Percentiles rank a stretch among this genome's conserved stretches.
phyloP scores from a whole-genome alignment of 106 monocot species.

The Cymbidium sinense region DNA sequence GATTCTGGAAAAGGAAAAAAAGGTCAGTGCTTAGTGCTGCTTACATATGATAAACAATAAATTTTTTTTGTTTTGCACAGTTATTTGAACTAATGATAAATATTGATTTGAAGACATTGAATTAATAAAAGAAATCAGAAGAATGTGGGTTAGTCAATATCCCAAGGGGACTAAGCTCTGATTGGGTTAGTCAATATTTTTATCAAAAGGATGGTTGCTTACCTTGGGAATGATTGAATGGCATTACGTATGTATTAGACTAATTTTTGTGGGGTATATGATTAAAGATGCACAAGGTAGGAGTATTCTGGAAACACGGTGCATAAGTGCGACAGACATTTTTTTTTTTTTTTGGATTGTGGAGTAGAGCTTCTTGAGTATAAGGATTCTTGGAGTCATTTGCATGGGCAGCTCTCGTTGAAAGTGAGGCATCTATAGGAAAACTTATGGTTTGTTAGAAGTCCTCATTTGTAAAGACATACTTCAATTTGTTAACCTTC shows the following conservation, averaged over 20 bases:
- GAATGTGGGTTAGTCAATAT: no score
- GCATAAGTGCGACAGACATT: background rate
- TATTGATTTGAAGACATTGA: no score
- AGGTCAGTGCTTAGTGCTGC: slow-evolving; percentile 27
- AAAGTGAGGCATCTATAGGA: background rate
- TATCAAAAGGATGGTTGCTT: no score
- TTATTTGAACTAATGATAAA: no score
- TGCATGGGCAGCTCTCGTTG: background rate
- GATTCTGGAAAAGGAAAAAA: slow-evolving; percentile 88
- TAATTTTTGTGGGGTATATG: background rate
- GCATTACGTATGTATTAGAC: background rate
- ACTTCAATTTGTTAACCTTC: background rate
- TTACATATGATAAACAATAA: background rate
- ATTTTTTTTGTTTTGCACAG: background rate
- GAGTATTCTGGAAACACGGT: background rate
- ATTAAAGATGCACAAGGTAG: background rate
- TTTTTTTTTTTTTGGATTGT: background rate
- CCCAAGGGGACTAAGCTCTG: no score
- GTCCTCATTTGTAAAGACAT: background rate
- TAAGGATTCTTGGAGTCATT: background rate
- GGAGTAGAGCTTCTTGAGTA: background rate
- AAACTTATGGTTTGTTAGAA: background rate
- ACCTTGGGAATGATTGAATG: background rate
- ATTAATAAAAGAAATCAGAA: no score
- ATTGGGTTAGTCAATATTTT: no score